Evolutionary conservation across 2,329 filamentous ascomycete species (phyloP), one percentile per base, ranked within the genome.

Genomic region (Aspergillus neoniger): DNA sequence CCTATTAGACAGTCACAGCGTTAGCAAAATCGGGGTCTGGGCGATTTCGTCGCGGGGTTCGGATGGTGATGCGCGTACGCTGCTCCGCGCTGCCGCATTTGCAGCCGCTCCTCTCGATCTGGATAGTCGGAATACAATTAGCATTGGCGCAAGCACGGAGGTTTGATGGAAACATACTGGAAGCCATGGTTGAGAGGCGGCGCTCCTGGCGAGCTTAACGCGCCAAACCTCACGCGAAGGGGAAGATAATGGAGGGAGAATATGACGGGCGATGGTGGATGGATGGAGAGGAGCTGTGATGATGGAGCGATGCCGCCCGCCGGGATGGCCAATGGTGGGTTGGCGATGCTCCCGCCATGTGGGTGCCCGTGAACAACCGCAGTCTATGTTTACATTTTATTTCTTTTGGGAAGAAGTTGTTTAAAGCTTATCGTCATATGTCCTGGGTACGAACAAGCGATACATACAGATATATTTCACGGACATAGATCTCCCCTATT

Each of bases 21-120:
- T 63, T 63, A 77, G 67, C 67, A 67, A 14, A 36, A 61, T 67
- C 53, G 36, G 56, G 65, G 38, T 14, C n/a, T 30, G 39, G 28
- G 17, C 28, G 58, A 53, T 23, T 59, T 14, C 25, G 21, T 67
- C 66, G 69, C 67, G 66, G 67, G 69, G 67, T 68, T 66, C 39
- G 17, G 47, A 60, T 49, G 59, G 57, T 62, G 62, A 51, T 52
- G 66, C 69, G 74, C 81, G 70, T 81, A 85, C 82, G 79, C 83
- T 70, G 83, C 82, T 72, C 83, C 83, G 69, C 83, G 83, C 73
- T 83, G 80, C 73, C 83, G 83, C 81, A 84, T 83, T 70, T 81
- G 80, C 69, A 79, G 79, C 69, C 82, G 81, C 75, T 85, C 82
- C 69, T 82, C 78, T 72, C 82, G 81, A 72, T 79, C 81, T 82